These are phyloP conservation scores for Candida corydali DNA, from an alignment of 805 yeast species.

Conservation along the genomic window DNA sequence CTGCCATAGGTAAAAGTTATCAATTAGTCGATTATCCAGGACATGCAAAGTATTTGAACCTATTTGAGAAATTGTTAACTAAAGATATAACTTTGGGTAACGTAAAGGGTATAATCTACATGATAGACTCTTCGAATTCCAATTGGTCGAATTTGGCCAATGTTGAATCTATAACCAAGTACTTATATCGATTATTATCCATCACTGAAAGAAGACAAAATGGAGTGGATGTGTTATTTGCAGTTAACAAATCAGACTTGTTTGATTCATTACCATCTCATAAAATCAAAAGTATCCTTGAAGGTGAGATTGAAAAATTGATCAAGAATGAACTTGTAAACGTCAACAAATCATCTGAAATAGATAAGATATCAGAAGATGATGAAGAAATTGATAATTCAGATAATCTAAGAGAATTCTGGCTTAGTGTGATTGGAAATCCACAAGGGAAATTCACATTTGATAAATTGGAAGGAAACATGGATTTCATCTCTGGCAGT, in stretches of 20 bases:
- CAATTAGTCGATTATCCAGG: conserved; percentile 84
- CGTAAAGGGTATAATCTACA: conserved; percentile 65
- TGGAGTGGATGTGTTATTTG: conserved; percentile 72
- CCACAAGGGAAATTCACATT: conserved; percentile 50
- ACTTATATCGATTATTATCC: conserved; percentile 55
- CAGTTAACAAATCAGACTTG: conserved; percentile 81
- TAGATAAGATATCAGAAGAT: conserved; percentile 31
- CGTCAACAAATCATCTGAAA: conserved; percentile 32
- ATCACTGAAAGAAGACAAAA: conserved; percentile 60
- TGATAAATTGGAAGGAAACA: conserved; percentile 65
- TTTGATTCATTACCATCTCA: conserved; percentile 74
- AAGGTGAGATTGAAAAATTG: conserved; percentile 56
- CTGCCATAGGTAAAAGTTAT: conserved; percentile 32
- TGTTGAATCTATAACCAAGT: conserved; percentile 46
- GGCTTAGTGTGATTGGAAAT: conserved; percentile 35
- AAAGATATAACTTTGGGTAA: conserved; percentile 33
- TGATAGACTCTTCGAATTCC: conserved; percentile 71
- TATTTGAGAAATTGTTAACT: conserved; percentile 48
- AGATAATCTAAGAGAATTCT: conserved; percentile 44
- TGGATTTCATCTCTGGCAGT: conserved; percentile 72
- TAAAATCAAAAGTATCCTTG: conserved; percentile 58
- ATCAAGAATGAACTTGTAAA: conserved; percentile 41
- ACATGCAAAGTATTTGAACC: conserved; percentile 65
- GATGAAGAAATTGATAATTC: conserved; percentile 39
- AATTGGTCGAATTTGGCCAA: conserved; percentile 38